Base-by-base conservation (phyloP, 2,329 filamentous ascomycete species). In the Cercospora sesami region DNA sequence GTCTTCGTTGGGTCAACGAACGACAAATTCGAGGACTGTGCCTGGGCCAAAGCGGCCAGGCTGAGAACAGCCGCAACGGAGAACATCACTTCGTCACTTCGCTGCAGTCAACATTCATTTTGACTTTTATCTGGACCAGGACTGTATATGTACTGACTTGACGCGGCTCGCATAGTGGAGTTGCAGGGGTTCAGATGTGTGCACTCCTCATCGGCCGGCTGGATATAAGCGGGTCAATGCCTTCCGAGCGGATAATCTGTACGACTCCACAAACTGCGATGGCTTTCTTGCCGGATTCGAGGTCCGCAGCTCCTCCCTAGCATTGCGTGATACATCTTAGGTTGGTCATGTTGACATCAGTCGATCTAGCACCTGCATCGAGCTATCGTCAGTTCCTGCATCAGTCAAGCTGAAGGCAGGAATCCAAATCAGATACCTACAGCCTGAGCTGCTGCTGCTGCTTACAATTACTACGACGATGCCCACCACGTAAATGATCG, bases 1-100 rank as follows among this genome's bases (percentile, higher is more conserved):
- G 66, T 65, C 23, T 48, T 58, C 5, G 66, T 68, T 26, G 66
- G 66, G 14, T 45, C 30, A 16, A 58, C 42, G 30, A 68, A 66
- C 3, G 64, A 55, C 16, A 59, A 58, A 18, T 57, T 57, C 31
- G 26, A 26, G 3, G 26, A 26, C 26, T 66, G 64, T 30, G 42
- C 64, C 18, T 26, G 12, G n/a, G 59, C 33, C 18, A 45, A 23
- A 23, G 59, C 33, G 5, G 26, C 59, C 18, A 61, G 21, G 31
- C 33, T 23, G 57, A 60, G 7, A 5, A 61, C 33, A 21, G 30
- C 23, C 26, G n/a, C 28, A 3, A 14, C 16, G 12, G 53, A 10
- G 26, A 10, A 16, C 26, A 58, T 28, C 4, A n/a, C 8, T 12
- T 16, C n/a, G 14, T 4, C 12, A n/a, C 2, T 18, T 6, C 9